phyloP scores from a whole-genome alignment of 202 grass and related monocot species.

The Bolboschoenoplectus hybrid region DNA sequence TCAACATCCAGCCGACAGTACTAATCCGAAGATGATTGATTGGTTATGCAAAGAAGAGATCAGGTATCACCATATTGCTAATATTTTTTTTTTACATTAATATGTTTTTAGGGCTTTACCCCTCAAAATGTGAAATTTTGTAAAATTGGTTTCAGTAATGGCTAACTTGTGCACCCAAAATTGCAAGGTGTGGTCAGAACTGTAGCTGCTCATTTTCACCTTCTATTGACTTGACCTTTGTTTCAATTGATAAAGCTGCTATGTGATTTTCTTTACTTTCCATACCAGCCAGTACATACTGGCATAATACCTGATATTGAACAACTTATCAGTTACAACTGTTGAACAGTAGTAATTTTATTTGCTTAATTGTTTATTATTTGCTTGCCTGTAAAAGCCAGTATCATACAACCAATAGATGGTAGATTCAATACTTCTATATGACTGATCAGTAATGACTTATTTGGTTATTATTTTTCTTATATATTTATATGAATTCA shows the following conservation, averaged over 20 bases:
- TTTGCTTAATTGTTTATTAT: slow-evolving; percentile 17
- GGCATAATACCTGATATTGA: background rate
- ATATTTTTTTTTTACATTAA: background rate
- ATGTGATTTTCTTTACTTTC: background rate
- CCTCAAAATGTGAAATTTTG: background rate
- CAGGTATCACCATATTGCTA: slow-evolving; percentile 49
- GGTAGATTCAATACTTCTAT: slow-evolving; percentile 26
- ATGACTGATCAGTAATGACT: slow-evolving; percentile 40
- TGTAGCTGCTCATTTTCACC: background rate
- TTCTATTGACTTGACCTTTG: slow-evolving; percentile 20
- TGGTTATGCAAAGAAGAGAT: slow-evolving; percentile 97
- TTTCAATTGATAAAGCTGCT: slow-evolving; percentile 4
- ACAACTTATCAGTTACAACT: background rate
- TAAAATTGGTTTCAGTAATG: background rate
- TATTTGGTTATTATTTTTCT: slow-evolving; percentile 29
- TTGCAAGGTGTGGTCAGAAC: background rate
- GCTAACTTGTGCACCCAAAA: background rate
- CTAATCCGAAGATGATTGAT: slow-evolving; percentile 70
- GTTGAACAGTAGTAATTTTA: background rate
- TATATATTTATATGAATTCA: slow-evolving; percentile 40
- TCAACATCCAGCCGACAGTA: slow-evolving; percentile 87
- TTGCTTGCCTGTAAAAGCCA: background rate
- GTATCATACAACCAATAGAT: slow-evolving; percentile 17
- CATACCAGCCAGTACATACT: background rate
- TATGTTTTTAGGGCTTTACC: slow-evolving; percentile 13